phyloP scores from a whole-genome alignment of 805 yeast genomes.

The Yarrowia hollandica region DNA sequence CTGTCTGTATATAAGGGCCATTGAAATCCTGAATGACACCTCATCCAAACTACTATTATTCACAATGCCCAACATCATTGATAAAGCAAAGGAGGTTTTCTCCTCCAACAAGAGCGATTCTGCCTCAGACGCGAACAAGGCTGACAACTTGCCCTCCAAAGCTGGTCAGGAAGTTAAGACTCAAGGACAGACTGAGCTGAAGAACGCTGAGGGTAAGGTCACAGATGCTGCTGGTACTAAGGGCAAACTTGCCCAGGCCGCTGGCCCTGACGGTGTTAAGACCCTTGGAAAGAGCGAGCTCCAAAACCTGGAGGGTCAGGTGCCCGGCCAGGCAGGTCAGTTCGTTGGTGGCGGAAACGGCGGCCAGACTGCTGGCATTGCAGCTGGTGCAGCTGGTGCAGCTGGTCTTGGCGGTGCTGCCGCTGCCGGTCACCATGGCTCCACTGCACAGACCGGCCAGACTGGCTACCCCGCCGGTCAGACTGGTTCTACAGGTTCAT shows the following conservation, averaged over 20 bases:
- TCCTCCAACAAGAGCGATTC: constrained; percentile 22
- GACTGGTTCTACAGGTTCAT: neutral
- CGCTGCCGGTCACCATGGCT: constrained; percentile 2
- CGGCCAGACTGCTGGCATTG: constrained; percentile 23
- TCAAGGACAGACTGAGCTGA: constrained; percentile 8
- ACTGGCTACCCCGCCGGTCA: neutral
- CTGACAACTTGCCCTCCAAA: constrained; percentile 4
- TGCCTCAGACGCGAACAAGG: constrained; percentile 1
- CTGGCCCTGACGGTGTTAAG: constrained; percentile 15
- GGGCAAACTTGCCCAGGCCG: constrained; percentile 12
- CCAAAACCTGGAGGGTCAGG: constrained; percentile 4
- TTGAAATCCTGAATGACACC: neutral
- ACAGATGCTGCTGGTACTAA: neutral
- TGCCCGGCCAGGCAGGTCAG: constrained; percentile 12
- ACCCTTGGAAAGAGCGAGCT: neutral
- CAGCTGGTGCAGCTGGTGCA: constrained; percentile 18
- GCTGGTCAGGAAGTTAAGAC: neutral
- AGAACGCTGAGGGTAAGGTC: constrained; percentile 10
- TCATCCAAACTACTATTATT: constrained; percentile 21
- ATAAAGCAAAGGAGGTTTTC: constrained; percentile 28
- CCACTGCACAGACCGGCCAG: constrained; percentile 14
- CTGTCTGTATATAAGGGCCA: neutral
- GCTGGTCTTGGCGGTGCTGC: constrained; percentile 28
- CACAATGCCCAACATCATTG: constrained; percentile 27
- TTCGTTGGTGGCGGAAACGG: constrained; percentile 1